A percentile compares a stretch with the other conserved stretches of the same genome.
phyloP scores from a whole-genome alignment of 1,139 yeast genomes.

The Taphrina populina region DNA sequence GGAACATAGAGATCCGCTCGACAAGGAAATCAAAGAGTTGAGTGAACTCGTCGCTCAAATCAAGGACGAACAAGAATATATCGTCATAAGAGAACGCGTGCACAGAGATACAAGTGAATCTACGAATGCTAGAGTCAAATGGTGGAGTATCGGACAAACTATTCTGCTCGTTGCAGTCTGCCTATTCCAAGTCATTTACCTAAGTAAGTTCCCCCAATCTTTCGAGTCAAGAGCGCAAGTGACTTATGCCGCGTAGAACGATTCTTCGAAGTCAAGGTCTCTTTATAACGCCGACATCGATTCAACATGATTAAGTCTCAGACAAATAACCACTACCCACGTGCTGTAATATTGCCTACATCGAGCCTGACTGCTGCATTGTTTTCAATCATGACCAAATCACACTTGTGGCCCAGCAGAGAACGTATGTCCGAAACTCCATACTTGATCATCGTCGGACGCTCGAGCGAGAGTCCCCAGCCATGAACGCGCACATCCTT shows the following conservation, averaged over 20 bases:
- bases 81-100: slow-evolving; percentile 92
- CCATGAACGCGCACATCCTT: slow-evolving; percentile 91
- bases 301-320: no score
- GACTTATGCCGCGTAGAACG: slow-evolving; percentile 49
- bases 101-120: slow-evolving; percentile 96
- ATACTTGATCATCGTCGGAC: slow-evolving; percentile 99
- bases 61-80: slow-evolving; percentile 81
- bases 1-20: slow-evolving; percentile 64
- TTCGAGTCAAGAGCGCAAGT: background rate
- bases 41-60: slow-evolving; percentile 78
- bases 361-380: slow-evolving; percentile 98
- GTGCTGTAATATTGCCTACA: slow-evolving; percentile 44
- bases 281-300: no score
- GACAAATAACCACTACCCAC: slow-evolving; percentile 5
- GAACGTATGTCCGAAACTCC: slow-evolving; percentile 94
- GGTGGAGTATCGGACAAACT: slow-evolving; percentile 95
- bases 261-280: slow-evolving; percentile 80
- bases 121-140: slow-evolving; percentile 92
- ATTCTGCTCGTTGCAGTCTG: slow-evolving; percentile 82
- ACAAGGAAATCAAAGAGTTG: slow-evolving; percentile 76
- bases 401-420: slow-evolving; percentile 89
- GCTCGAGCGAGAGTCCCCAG: slow-evolving; percentile 95
- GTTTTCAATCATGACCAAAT: slow-evolving; percentile 86
- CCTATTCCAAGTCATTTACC: slow-evolving; percentile 66
- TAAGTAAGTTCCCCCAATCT: slow-evolving; percentile 10